These are phyloP conservation scores for Podospora pseudoanserina DNA, from an alignment of 495 filamentous ascomycete genomes.

Conservation along the genomic window DNA sequence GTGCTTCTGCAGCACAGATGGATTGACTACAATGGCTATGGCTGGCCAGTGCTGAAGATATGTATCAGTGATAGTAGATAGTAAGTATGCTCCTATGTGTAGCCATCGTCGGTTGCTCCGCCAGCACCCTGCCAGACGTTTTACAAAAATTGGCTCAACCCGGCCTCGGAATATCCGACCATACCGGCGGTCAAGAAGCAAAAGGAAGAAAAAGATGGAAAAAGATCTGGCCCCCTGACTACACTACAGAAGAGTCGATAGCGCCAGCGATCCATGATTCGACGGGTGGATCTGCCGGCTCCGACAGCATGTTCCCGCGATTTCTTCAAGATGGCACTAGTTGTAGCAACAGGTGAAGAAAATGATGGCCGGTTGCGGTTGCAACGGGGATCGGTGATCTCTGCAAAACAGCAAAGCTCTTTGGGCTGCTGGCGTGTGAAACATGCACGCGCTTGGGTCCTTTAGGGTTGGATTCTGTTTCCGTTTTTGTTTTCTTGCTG, in stretches of 20 bases:
- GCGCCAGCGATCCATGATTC: conserved; percentile 19
- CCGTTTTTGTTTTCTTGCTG: neutral
- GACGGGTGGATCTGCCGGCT: conserved; percentile 17
- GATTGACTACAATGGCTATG: neutral
- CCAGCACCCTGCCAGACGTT: conserved; percentile 1
- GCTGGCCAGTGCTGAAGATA: neutral
- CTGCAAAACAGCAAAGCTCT: neutral
- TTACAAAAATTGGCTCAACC: conserved; percentile 6
- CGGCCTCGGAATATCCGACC: conserved; percentile 11
- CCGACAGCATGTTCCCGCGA: conserved; percentile 12
- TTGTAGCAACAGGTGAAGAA: neutral
- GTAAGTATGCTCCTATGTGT: neutral
- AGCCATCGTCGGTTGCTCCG: neutral
- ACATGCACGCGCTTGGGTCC: neutral
- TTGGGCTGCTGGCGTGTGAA: neutral
- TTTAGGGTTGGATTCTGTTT: neutral
- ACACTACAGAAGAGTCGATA: conserved; percentile 11
- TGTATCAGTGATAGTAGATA: neutral
- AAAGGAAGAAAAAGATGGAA: neutral
- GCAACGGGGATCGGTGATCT: neutral
- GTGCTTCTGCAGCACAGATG: neutral
- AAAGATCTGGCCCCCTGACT: conserved; percentile 9
- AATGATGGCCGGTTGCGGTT: neutral
- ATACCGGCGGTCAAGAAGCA: conserved; percentile 20
- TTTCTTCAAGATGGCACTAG: neutral